Conservation (phyloP, 177 flowering plant genomes). For the Vitis hybrid region DNA sequence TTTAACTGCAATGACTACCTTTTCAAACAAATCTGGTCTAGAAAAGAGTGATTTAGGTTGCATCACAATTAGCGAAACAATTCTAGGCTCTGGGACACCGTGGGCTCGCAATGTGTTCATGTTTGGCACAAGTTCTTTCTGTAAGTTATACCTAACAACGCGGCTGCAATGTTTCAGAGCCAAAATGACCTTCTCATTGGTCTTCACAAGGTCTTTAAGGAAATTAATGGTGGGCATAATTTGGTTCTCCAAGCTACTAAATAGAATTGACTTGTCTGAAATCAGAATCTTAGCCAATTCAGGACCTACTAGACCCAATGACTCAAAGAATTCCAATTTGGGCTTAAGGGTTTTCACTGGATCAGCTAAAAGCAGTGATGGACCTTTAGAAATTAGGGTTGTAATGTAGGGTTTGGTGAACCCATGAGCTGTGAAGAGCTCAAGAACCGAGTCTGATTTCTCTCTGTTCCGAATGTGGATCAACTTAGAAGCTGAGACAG, state of each 20-base stretch:
- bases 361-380: no score
- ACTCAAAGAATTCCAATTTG: no score
- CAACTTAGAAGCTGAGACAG: constrained; percentile 16
- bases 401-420: no score
- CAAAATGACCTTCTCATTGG: neutral
- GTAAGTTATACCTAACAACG: neutral
- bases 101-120: neutral
- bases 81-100: constrained; percentile 7
- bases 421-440: no score
- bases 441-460: constrained; percentile 13
- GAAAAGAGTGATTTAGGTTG: neutral
- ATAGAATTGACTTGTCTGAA: neutral
- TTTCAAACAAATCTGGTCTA: neutral
- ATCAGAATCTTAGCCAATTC: neutral
- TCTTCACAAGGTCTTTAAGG: neutral
- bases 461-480: constrained; percentile 2
- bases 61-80: neutral
- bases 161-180: neutral
- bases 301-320: neutral
- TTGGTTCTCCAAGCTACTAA: constrained; percentile 1
- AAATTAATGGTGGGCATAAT: neutral
- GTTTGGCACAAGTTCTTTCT: constrained; percentile 11
- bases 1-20: neutral
- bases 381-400: no score
- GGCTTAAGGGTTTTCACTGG: no score